Evolutionary conservation across 2,329 filamentous ascomycete genomes (phyloP).

Genomic region (Tolypocladium capitatum): DNA sequence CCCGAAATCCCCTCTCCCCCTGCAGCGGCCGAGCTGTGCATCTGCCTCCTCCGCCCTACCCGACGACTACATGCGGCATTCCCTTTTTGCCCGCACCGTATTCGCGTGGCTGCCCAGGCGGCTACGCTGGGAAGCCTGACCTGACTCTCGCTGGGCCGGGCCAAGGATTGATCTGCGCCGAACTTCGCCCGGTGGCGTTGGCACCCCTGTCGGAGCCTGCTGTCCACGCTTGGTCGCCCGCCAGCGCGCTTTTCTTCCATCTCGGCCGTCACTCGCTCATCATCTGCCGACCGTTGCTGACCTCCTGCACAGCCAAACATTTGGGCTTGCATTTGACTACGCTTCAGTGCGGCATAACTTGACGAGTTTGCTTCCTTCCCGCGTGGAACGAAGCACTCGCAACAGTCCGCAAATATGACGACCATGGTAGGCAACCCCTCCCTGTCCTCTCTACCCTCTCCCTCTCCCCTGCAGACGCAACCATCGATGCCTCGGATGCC

Average conservation of each 20-base stretch:
- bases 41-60: neutral
- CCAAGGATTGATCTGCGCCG: conserved; percentile 2
- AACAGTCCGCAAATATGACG: conserved; percentile 27
- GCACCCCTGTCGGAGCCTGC: conserved; percentile 3
- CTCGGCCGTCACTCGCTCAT: neutral
- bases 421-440: conserved; percentile 32
- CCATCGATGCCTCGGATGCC: neutral
- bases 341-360: neutral
- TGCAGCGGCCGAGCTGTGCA: neutral
- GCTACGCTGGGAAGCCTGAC: neutral
- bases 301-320: neutral
- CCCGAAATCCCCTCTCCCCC: neutral
- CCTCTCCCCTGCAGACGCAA: neutral
- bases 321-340: neutral
- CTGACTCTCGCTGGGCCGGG: neutral
- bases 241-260: neutral
- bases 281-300: neutral
- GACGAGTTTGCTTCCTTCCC: conserved; percentile 7
- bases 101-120: neutral
- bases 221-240: neutral
- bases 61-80: neutral
- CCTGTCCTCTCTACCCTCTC: neutral
- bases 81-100: neutral
- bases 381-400: conserved; percentile 9
- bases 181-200: conserved; percentile 7